Evolutionary conservation across 208 protist genomes (phyloP).

Genomic region (Naegleria gruberi): DNA sequence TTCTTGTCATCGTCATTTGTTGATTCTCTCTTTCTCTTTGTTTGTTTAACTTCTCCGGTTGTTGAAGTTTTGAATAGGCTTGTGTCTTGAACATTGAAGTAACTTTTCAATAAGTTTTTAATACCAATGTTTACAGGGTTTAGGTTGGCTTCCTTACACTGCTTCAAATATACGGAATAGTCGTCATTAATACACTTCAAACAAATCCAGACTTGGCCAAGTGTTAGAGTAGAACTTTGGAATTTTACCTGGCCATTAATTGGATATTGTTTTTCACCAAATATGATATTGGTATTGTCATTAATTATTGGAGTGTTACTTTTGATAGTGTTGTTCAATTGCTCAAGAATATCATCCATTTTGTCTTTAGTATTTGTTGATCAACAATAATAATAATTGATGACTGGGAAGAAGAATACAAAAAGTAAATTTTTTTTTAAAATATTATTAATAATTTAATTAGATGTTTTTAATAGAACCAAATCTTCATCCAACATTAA

Average conservation of each 20-base stretch:
- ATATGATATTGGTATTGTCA: neutral
- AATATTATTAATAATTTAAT: too few relatives aligned
- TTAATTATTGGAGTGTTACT: neutral
- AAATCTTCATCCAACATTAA: too few relatives aligned
- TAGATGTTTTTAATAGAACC: too few relatives aligned
- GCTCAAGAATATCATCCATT: neutral
- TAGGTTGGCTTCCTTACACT: neutral
- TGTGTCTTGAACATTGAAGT: too few relatives aligned
- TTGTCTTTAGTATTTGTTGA: neutral
- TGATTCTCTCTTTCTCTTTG: too few relatives aligned
- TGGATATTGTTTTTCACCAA: neutral
- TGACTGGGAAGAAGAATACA: too few relatives aligned
- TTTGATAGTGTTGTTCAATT: neutral
- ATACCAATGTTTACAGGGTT: neutral
- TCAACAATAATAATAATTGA: too few relatives aligned
- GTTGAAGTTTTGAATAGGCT: too few relatives aligned
- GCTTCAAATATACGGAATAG: neutral
- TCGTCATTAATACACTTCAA: neutral
- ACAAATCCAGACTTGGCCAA: neutral
- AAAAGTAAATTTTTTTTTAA: too few relatives aligned
- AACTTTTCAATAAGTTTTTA: too few relatives aligned
- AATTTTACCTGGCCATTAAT: neutral
- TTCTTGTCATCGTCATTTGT: too few relatives aligned
- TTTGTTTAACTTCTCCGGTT: too few relatives aligned
- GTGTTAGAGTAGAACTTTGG: neutral